Conservation (phyloP, 176 grass and related monocot genomes). For the Lolium perenne region DNA sequence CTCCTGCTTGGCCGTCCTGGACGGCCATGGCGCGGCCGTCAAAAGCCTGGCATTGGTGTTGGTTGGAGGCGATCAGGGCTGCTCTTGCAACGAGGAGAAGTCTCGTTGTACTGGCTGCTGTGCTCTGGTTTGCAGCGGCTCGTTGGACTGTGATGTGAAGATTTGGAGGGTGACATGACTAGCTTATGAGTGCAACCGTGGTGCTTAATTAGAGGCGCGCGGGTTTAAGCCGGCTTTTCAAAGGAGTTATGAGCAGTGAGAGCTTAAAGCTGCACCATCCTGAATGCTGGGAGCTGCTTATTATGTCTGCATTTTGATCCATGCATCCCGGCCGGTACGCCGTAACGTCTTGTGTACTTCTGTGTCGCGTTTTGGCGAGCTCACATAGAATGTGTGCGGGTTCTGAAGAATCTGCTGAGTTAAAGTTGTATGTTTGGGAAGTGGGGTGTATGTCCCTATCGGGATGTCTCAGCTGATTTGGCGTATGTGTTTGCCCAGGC, state of each 20-base stretch:
- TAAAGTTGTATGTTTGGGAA: neutral
- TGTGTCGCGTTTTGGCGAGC: too few relatives aligned
- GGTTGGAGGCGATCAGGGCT: conserved; percentile 2
- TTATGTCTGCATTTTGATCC: neutral
- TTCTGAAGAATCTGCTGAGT: too few relatives aligned
- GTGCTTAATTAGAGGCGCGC: neutral
- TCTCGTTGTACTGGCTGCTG: neutral
- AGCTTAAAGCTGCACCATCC: neutral
- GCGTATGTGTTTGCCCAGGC: neutral
- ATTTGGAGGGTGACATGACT: conserved; percentile 59
- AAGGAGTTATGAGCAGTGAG: too few relatives aligned
- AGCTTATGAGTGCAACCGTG: neutral
- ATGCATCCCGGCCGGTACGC: neutral
- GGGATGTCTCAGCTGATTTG: neutral
- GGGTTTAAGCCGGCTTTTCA: too few relatives aligned
- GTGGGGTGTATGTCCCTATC: neutral
- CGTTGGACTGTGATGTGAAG: conserved; percentile 63
- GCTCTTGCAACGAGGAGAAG: neutral
- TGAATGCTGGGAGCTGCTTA: neutral
- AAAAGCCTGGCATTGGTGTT: conserved; percentile 58
- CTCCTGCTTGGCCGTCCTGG: conserved; percentile 63
- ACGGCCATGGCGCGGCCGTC: conserved; percentile 70
- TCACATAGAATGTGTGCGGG: too few relatives aligned
- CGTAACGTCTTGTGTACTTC: neutral
- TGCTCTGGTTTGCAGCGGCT: conserved; percentile 53